phyloP scores from a whole-genome alignment of 306 rosid genomes.

The Lathyrus aphaca region DNA sequence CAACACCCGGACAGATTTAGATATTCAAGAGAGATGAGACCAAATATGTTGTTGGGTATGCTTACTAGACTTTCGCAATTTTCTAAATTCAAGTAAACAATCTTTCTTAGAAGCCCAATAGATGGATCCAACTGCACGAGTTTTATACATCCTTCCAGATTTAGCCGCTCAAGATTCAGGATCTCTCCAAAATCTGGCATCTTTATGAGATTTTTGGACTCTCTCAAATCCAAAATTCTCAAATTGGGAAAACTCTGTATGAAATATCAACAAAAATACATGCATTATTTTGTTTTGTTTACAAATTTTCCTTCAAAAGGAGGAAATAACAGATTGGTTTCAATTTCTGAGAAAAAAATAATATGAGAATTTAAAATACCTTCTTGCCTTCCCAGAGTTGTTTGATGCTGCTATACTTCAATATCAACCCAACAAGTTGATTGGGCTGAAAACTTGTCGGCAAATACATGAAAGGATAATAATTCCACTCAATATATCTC shows the following conservation, averaged over 20 bases:
- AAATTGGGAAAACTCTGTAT: not conserved
- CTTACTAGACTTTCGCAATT: not conserved
- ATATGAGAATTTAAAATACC: not conserved
- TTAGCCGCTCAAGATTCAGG: not conserved
- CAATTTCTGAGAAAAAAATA: not conserved
- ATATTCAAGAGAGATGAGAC: not conserved
- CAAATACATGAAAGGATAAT: conserved; percentile 24
- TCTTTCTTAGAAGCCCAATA: not conserved
- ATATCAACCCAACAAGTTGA: conserved; percentile 24
- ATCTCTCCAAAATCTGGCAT: not conserved
- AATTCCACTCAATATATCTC: conserved; percentile 16
- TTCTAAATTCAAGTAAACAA: not conserved
- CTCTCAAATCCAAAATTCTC: too few species aligned
- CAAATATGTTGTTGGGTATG: not conserved
- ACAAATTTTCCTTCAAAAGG: not conserved
- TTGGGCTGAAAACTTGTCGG: conserved; percentile 20
- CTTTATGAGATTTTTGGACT: too few species aligned
- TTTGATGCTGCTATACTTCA: not conserved
- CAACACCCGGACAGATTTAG: not conserved
- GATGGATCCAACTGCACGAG: not conserved
- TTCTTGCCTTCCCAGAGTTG: conserved; percentile 33
- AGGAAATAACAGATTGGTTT: not conserved
- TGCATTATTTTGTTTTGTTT: not conserved
- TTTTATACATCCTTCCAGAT: not conserved
- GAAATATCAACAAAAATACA: not conserved